Conservation (phyloP, 768 basidiomycete species). For the Lentinus tigrinus region DNA sequence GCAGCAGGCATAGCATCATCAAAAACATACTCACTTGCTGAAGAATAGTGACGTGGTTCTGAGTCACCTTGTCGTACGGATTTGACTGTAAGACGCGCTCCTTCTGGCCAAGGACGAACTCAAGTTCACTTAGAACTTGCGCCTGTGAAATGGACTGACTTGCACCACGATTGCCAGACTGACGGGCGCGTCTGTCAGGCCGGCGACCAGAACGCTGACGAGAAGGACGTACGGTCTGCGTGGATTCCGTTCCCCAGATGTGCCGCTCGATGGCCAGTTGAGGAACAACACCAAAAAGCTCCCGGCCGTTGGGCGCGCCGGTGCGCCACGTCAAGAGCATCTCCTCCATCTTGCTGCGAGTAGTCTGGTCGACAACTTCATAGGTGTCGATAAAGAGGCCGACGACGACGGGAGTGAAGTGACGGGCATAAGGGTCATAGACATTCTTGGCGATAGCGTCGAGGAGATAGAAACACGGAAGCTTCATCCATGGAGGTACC, state of each 20-base stretch:
- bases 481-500: slow-evolving; percentile 88
- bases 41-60: slow-evolving; percentile 74
- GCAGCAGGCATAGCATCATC: not conserved
- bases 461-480: slow-evolving; percentile 92
- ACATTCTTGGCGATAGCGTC: slow-evolving; percentile 98
- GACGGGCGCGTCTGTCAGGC: not conserved
- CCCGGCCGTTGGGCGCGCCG: slow-evolving; percentile 74
- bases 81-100: slow-evolving; percentile 71
- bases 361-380: slow-evolving; percentile 76
- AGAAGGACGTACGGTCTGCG: slow-evolving; percentile 37
- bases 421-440: slow-evolving; percentile 85
- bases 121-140: slow-evolving; percentile 81
- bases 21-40: slow-evolving; percentile 60
- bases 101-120: slow-evolving; percentile 80
- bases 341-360: slow-evolving; percentile 95
- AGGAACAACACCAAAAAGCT: slow-evolving; percentile 80
- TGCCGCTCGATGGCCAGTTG: slow-evolving; percentile 84
- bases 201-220: not conserved
- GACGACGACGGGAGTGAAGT: slow-evolving; percentile 80
- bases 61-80: slow-evolving; percentile 66
- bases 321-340: slow-evolving; percentile 95
- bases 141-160: slow-evolving; percentile 58
- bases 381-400: slow-evolving; percentile 88
- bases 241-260: slow-evolving; percentile 66
- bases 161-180: slow-evolving; percentile 21